Conservation (phyloP, 345 rosid genomes). For the Sisymbrium altissimum region DNA sequence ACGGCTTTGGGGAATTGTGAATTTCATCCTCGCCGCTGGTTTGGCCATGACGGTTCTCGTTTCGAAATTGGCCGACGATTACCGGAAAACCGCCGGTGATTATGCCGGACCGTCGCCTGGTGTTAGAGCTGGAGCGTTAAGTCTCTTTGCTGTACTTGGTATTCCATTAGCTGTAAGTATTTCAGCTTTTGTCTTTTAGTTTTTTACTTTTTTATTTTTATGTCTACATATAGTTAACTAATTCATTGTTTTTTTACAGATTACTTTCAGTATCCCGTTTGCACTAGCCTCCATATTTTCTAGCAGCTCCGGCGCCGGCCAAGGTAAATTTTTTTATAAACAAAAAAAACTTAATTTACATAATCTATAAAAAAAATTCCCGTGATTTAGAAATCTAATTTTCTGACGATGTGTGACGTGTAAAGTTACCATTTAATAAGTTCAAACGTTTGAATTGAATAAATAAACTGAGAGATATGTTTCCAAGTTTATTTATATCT, state of each 20-base stretch:
- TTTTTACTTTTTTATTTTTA: not conserved
- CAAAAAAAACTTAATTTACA: not conserved
- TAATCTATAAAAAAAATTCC: not conserved
- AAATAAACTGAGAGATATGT: not conserved
- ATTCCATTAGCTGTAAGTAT: slow-evolving; percentile 68
- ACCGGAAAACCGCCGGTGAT: slow-evolving; percentile 21
- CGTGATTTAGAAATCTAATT: not conserved
- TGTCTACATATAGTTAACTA: not conserved
- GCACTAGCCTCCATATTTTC: slow-evolving; percentile 87
- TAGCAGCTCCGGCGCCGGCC: slow-evolving; percentile 58
- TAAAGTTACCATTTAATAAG: not conserved
- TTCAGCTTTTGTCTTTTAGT: not conserved
- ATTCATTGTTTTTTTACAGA: slow-evolving; percentile 39
- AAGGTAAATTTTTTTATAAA: slow-evolving; percentile 44
- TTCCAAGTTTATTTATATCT: not conserved
- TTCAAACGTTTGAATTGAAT: slow-evolving; percentile 14
- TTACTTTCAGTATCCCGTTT: slow-evolving; percentile 70
- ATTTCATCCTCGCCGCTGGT: slow-evolving; percentile 52
- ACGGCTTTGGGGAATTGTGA: slow-evolving; percentile 66
- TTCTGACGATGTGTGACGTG: not conserved
- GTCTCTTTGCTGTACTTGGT: slow-evolving; percentile 65
- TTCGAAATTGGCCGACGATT: slow-evolving; percentile 52
- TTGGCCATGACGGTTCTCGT: slow-evolving; percentile 48
- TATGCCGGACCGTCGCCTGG: slow-evolving; percentile 35
- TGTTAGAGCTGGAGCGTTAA: slow-evolving; percentile 46